Evolutionary conservation across 805 yeast genomes (phyloP), one percentile per base, ranked within the genome.

Genomic region (Candida vaughaniae): DNA sequence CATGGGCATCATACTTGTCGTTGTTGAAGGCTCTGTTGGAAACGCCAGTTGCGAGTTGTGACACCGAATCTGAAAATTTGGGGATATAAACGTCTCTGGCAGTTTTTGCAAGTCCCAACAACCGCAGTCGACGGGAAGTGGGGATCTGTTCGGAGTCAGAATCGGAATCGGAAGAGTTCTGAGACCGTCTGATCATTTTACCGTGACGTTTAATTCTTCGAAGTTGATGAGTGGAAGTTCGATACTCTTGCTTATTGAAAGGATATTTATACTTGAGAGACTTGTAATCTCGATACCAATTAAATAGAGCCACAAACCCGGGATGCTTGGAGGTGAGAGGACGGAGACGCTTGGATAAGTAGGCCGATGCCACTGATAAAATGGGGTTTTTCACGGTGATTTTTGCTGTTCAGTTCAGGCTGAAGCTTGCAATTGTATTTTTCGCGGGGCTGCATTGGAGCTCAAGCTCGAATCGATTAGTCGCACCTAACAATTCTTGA

Each of bases 1-100:
- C 67, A 3, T 47, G 41, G 12, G 49, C 57, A 38, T 61, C 62
- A 32, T 56, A 60, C 15, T 52, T 37, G 25, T 59, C 64, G 20
- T 38, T 42, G n/a, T 41, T 43, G 19, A 60, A 49, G 16, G 64
- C 56, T 36, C 62, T 46, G 3, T 50, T 39, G 1, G 68, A 61
- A 3, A 73, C 77, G 12, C 73, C 78, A 1, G 66, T 44, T 1
- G 81, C 78, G 25, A 70, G 51, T 45, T 64, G 78, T 1, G 75
- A 51, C 16, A 78, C 67, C 0, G 78, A 66, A 11, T 68, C 68
- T 1, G 78, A 60, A 17, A 76, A 35, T 5, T 66, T 60, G 4
- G 82, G 83, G n/a, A 78, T 66, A 47, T 78, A 78, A 1, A 70
- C 68, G 42, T 78, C 82, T 46, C 77, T 66, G 7, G 84, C 77